phyloP scores from a whole-genome alignment of 768 basidiomycete species.

The Antrodiella citrinella region DNA sequence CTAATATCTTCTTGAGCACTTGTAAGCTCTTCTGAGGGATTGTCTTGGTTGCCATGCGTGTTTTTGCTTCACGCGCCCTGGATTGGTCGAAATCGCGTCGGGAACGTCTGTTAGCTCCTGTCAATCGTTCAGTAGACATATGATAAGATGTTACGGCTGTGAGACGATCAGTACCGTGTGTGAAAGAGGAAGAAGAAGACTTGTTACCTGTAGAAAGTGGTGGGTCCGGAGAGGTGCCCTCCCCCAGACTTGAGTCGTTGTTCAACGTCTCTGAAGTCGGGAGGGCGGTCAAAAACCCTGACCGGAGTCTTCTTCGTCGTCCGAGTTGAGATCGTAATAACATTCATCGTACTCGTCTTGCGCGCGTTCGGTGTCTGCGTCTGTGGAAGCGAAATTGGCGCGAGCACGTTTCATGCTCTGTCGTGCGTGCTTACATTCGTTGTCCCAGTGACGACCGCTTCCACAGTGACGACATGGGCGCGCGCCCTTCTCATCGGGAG shows the following conservation, averaged over 20 bases:
- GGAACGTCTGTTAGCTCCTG: no score
- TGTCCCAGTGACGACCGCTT: conserved; percentile 27
- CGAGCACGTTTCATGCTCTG: conserved; percentile 13
- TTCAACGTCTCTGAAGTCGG: no score
- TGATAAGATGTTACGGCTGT: no score
- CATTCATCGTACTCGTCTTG: conserved; percentile 23
- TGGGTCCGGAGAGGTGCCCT: no score
- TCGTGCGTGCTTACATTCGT: conserved; percentile 23
- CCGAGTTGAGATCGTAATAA: conserved; percentile 14
- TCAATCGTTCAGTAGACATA: no score
- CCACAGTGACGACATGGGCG: conserved; percentile 27
- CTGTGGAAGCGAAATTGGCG: conserved; percentile 10
- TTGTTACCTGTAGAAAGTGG: no score
- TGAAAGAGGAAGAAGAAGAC: no score
- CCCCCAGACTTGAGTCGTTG: not conserved
- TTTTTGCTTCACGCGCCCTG: no score
- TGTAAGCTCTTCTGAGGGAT: no score
- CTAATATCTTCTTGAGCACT: not conserved
- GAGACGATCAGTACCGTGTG: no score
- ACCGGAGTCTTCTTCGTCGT: conserved; percentile 9
- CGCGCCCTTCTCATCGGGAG: conserved; percentile 16
- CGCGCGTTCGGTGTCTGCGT: conserved; percentile 13
- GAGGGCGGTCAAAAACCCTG: conserved; percentile 14
- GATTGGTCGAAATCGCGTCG: no score
- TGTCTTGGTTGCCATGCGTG: no score